Base-by-base conservation (phyloP, 805 yeast genomes). In the Yarrowia deformans region DNA sequence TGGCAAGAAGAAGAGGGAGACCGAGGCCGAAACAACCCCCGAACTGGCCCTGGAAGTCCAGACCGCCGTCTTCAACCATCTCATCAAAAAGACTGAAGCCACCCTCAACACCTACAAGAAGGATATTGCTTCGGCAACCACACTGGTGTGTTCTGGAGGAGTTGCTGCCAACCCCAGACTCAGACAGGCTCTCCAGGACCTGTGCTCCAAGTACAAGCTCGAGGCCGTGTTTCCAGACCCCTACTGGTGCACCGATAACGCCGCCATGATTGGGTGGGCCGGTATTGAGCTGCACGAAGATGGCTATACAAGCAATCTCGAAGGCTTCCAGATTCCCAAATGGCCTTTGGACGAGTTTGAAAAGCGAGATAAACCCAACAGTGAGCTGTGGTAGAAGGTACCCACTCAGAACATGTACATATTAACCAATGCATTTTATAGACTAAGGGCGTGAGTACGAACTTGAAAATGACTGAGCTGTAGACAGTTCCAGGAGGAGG, bases 251-350 rank as follows among this genome's bases (percentile, higher is more conserved):
- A 92, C 98, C 0, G 99, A 95, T 75, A 95, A 95, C 77, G 97
- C 98, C 0, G 86, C 92, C 1, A 95, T 95, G 99, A 95, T 95
- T 67, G 99, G 97, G 0, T 91, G 96, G 88, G 97, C 98, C 0
- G 99, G 98, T 0, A 91, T 94, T 9, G 97, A 94, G 76, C 79
- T 93, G 19, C 89, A 80, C 75, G 97, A 93, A 75, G 73, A 76
- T 18, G 83, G 84, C 7, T 71, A 76, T 0, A 45, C 79, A 10
- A 85, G 93, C 0, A 84, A 82, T 7, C 73, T 90, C 50, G 82
- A 79, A 12, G 84, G 87, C 2, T 74, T 83, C n/a, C 96, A 97
- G 1, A 80, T 86, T 1, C 81, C 92, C 58, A 91, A 87, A 78
- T 94, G 99, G 99, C 93, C 97, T 10, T 29, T 63, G 5, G 39